Evolutionary conservation across 2,329 filamentous ascomycete species (phyloP).

Genomic region (Microcyclosporella mali): DNA sequence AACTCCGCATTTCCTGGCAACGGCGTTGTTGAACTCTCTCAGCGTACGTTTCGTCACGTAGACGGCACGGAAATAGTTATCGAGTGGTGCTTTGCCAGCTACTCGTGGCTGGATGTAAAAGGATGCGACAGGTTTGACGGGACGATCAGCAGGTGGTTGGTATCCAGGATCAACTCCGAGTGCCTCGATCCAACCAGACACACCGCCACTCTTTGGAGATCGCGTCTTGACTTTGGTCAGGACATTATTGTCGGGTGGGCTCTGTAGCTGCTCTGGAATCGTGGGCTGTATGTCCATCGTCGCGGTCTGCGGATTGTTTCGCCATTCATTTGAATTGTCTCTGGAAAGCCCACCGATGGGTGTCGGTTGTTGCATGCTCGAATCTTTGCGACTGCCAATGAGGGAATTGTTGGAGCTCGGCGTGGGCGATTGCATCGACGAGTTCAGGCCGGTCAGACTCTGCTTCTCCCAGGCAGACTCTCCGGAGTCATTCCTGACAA

Average conservation of each 20-base stretch:
- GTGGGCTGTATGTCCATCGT: slow-evolving; percentile 45
- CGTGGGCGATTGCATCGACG: slow-evolving; percentile 48
- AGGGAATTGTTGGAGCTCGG: slow-evolving; percentile 42
- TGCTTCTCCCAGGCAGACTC: slow-evolving; percentile 45
- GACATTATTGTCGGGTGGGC: slow-evolving; percentile 43
- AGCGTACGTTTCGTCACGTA: slow-evolving; percentile 75
- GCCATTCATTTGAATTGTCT: slow-evolving; percentile 42
- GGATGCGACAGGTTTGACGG: slow-evolving; percentile 73
- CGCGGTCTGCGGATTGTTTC: slow-evolving; percentile 49
- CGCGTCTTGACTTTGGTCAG: slow-evolving; percentile 50
- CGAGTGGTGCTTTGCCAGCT: slow-evolving; percentile 42
- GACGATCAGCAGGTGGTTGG: slow-evolving; percentile 66
- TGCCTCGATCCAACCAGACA: slow-evolving; percentile 83
- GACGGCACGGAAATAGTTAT: slow-evolving; percentile 72
- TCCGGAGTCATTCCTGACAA: slow-evolving; percentile 46
- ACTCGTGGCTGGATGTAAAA: slow-evolving; percentile 68
- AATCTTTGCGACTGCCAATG: slow-evolving; percentile 34
- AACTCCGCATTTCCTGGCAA: slow-evolving; percentile 74
- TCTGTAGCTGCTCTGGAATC: slow-evolving; percentile 39
- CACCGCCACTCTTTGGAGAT: slow-evolving; percentile 56
- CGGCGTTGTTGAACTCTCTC: slow-evolving; percentile 63
- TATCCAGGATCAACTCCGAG: slow-evolving; percentile 84
- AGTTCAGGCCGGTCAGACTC: slow-evolving; percentile 46
- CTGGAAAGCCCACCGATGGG: slow-evolving; percentile 40
- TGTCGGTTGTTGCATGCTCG: slow-evolving; percentile 40